Evolutionary conservation across 1,284 basidiomycete species (phyloP).

Genomic region (Leccinum solheimii): DNA sequence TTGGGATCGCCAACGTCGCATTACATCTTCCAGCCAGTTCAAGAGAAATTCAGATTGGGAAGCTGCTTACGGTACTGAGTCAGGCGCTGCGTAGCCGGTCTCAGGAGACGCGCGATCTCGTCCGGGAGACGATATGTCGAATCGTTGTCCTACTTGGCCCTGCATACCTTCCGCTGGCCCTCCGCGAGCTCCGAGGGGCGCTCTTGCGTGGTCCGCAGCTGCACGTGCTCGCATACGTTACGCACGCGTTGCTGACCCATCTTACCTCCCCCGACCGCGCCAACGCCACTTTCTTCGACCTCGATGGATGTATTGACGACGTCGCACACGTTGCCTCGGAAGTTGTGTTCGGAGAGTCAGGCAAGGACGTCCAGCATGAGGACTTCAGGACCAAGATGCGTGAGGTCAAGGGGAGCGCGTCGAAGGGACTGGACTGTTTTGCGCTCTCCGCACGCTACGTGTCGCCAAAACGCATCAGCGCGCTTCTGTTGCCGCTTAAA

Average conservation of each 20-base stretch:
- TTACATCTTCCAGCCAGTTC: constrained; percentile 73
- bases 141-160: constrained; percentile 80
- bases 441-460: constrained; percentile 77
- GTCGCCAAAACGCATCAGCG: constrained; percentile 74
- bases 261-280: constrained; percentile 63
- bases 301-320: constrained; percentile 81
- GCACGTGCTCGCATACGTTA: constrained; percentile 86
- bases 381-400: constrained; percentile 95
- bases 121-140: constrained; percentile 82
- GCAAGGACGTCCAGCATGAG: constrained; percentile 85
- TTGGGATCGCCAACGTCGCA: constrained; percentile 87
- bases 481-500: constrained; percentile 78
- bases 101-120: constrained; percentile 90
- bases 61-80: constrained; percentile 81
- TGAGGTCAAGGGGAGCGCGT: constrained; percentile 80
- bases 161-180: constrained; percentile 68
- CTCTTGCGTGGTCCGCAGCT: constrained; percentile 92
- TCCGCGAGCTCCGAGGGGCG: constrained; percentile 82
- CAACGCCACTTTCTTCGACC: constrained; percentile 49
- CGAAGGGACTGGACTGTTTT: constrained; percentile 84
- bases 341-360: constrained; percentile 93
- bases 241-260: constrained; percentile 82
- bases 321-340: constrained; percentile 84
- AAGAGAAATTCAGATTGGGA: constrained; percentile 74
- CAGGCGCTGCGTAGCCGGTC: constrained; percentile 82